Percentiles rank a stretch among this genome's conserved stretches.
Evolutionary conservation across 192 early-diverging fungal species (phyloP).

Genomic region (Coemansia sp.): DNA sequence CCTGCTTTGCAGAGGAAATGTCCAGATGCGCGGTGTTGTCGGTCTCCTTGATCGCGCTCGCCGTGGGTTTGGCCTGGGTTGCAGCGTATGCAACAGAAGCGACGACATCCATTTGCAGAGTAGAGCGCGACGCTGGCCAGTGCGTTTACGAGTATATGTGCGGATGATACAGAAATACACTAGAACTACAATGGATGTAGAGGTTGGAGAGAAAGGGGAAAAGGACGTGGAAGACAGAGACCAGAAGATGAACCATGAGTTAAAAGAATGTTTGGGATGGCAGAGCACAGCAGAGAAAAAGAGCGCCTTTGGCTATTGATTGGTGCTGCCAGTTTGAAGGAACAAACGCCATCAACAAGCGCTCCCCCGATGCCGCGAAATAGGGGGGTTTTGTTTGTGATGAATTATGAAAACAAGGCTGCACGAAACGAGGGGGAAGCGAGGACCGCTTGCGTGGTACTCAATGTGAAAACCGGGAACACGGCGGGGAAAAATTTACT

Average conservation of each 20-base stretch:
- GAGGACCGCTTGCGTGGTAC: not conserved
- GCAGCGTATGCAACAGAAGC: not conserved
- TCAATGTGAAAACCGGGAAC: not conserved
- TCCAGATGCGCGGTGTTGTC: slow-evolving; percentile 12
- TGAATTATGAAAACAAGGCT: slow-evolving; percentile 1
- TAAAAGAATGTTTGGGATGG: not conserved
- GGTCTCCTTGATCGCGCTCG: not conserved
- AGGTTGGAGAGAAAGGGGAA: not conserved
- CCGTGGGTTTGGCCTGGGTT: not conserved
- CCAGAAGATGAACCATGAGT: too few species aligned
- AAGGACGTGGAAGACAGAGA: too few species aligned
- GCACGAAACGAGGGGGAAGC: not conserved
- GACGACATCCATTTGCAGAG: slow-evolving; percentile 4
- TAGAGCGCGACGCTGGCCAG: not conserved
- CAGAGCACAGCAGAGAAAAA: not conserved
- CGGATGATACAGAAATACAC: not conserved
- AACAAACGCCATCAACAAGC: not conserved
- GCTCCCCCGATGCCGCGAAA: not conserved
- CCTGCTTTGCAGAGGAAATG: slow-evolving; percentile 20
- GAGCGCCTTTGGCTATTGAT: not conserved
- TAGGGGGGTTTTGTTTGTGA: not conserved
- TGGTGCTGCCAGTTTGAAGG: not conserved
- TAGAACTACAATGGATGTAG: not conserved
- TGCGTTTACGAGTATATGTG: slow-evolving; percentile 1
- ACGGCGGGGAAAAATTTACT: not conserved